These are phyloP conservation scores for Colletotrichum endophyticum DNA, from an alignment of 2,329 filamentous ascomycete species.

Conservation along the genomic window DNA sequence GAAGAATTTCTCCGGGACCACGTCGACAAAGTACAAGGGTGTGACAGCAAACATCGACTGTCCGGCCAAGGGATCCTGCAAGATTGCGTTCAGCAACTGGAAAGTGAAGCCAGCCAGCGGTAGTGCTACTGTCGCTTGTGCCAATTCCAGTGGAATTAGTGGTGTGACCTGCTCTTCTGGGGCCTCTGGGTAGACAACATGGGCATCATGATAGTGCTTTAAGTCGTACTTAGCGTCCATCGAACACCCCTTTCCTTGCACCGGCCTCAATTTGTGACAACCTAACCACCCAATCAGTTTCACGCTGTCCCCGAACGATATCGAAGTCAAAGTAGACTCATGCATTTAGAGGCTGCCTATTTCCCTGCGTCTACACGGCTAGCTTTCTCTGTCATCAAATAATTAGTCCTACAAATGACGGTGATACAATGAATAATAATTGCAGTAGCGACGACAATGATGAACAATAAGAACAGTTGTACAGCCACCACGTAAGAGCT, in stretches of 20 bases:
- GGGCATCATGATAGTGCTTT: fast-evolving
- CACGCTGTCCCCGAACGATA: not conserved
- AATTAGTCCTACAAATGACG: too few relatives aligned
- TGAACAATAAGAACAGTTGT: too few relatives aligned
- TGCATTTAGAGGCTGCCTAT: too few relatives aligned
- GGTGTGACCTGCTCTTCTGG: not conserved
- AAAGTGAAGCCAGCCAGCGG: constrained; percentile 27
- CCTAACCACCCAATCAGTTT: fast-evolving
- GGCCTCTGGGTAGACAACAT: not conserved
- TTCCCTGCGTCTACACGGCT: fast-evolving
- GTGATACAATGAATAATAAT: fast-evolving
- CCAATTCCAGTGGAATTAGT: not conserved
- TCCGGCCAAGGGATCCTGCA: constrained; percentile 39
- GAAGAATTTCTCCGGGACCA: constrained; percentile 41
- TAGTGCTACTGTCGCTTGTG: not conserved
- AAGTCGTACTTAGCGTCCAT: fast-evolving
- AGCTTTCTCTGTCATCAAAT: fast-evolving
- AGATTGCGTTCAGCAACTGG: constrained; percentile 35
- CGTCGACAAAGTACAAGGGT: constrained; percentile 37
- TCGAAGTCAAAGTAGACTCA: too few relatives aligned
- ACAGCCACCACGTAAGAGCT: too few relatives aligned
- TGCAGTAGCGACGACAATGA: too few relatives aligned
- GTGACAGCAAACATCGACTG: constrained; percentile 42
- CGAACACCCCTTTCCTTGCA: not conserved
- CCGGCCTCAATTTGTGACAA: fast-evolving